Conservation (phyloP, 495 filamentous ascomycete species). For the Neurospora sublineolata region DNA sequence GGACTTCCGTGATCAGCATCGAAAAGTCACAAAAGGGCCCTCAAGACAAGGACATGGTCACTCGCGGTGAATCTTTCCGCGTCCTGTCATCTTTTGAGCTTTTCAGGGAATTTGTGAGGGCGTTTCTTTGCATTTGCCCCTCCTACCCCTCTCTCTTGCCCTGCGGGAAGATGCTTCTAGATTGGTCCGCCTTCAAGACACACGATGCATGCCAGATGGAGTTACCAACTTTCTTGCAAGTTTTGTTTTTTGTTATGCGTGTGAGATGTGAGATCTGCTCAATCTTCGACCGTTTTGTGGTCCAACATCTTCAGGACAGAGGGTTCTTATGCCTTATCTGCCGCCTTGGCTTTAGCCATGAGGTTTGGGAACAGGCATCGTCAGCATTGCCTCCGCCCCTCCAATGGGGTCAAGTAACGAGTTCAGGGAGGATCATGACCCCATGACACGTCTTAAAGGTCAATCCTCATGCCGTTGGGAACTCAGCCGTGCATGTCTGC, state of each 20-base stretch:
- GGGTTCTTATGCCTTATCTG: neutral
- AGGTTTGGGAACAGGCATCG: neutral
- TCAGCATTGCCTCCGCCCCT: neutral
- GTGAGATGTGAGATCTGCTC: neutral
- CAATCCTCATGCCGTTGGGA: neutral
- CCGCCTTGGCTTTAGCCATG: neutral
- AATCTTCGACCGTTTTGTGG: neutral
- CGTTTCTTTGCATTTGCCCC: neutral
- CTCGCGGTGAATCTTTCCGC: neutral
- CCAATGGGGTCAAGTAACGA: neutral
- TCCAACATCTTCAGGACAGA: neutral
- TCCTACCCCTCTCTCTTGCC: neutral
- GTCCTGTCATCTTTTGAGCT: neutral
- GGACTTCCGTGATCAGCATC: neutral
- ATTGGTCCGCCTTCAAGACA: neutral
- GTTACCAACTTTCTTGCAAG: neutral
- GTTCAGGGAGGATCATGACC: neutral
- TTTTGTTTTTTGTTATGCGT: neutral
- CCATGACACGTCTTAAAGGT: neutral
- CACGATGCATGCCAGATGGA: neutral
- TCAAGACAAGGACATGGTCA: neutral
- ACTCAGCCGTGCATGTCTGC: neutral
- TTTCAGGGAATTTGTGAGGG: neutral
- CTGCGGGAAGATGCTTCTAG: neutral
- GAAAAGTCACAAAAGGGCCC: neutral